These are phyloP conservation scores for Umbelopsis sp. DNA, from an alignment of 192 early-diverging fungal genomes.

Conservation along the genomic window DNA sequence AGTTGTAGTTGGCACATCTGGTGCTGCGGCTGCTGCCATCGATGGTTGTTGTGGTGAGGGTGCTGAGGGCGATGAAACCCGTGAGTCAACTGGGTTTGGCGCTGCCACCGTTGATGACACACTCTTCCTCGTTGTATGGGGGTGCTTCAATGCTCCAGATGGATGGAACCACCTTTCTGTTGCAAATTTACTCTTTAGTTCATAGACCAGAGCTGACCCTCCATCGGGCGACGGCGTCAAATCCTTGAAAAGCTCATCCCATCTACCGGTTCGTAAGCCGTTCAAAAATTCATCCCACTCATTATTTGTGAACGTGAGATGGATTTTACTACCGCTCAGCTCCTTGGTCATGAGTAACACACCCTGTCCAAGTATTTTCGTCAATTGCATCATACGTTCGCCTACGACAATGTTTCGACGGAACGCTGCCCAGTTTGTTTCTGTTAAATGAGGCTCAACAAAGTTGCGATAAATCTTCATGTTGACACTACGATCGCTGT, in stretches of 20 bases:
- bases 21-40: constrained; percentile 12
- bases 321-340: constrained; percentile 48
- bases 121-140: background rate
- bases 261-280: constrained; percentile 31
- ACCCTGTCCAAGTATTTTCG: constrained; percentile 43
- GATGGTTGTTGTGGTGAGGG: constrained; percentile 48
- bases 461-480: constrained; percentile 45
- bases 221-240: background rate
- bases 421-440: constrained; percentile 46
- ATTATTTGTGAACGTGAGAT: constrained; percentile 46
- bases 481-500: constrained; percentile 40
- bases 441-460: constrained; percentile 39
- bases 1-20: too few species aligned
- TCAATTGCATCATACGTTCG: constrained; percentile 43
- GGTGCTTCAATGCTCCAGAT: background rate
- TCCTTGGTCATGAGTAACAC: constrained; percentile 54
- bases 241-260: constrained; percentile 30
- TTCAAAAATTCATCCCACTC: constrained; percentile 47
- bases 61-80: constrained; percentile 46
- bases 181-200: constrained; percentile 29
- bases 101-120: background rate
- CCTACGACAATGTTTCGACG: constrained; percentile 45
- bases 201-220: constrained; percentile 27
- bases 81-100: constrained; percentile 35
- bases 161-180: constrained; percentile 33